A percentile compares a stretch with the other conserved stretches of the same genome.
Evolutionary conservation across 2,329 filamentous ascomycete genomes (phyloP).

Genomic region (Neofusicoccum sp.): DNA sequence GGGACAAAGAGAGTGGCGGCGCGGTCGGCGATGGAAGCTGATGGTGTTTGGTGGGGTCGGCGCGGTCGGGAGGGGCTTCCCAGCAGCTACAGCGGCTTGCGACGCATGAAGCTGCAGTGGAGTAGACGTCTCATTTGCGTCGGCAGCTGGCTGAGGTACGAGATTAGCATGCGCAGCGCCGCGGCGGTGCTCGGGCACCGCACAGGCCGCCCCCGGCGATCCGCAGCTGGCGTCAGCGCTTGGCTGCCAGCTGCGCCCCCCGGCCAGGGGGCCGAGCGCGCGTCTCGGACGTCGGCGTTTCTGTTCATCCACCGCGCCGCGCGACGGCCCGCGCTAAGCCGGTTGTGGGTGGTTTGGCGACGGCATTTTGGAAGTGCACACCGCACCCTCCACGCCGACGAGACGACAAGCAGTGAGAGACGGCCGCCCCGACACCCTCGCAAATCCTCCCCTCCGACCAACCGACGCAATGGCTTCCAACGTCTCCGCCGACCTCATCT

Average conservation of each 20-base stretch:
- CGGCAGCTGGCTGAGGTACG: neutral
- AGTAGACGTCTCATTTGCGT: constrained; percentile 2
- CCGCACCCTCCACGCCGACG: neutral
- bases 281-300: neutral
- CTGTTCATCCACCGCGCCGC: neutral
- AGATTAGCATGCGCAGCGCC: neutral
- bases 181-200: neutral
- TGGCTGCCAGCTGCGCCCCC: constrained; percentile 2
- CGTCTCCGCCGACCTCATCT: constrained; percentile 87
- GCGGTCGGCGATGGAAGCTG: constrained; percentile 3
- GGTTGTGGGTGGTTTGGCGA: constrained; percentile 13
- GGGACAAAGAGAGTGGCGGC: neutral
- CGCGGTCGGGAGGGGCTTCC: neutral
- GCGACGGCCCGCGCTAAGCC: neutral
- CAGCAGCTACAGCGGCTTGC: neutral
- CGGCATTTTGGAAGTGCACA: constrained; percentile 4
- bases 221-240: constrained; percentile 9
- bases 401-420: constrained; percentile 10
- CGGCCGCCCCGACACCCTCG: constrained; percentile 12
- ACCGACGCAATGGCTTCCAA: constrained; percentile 58
- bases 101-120: constrained; percentile 9
- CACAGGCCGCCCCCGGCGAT: neutral
- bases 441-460: neutral
- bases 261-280: neutral
- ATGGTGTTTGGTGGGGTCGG: neutral